Evolutionary conservation across 306 rosid genomes (phyloP).

Genomic region (Rubus parviflorus): DNA sequence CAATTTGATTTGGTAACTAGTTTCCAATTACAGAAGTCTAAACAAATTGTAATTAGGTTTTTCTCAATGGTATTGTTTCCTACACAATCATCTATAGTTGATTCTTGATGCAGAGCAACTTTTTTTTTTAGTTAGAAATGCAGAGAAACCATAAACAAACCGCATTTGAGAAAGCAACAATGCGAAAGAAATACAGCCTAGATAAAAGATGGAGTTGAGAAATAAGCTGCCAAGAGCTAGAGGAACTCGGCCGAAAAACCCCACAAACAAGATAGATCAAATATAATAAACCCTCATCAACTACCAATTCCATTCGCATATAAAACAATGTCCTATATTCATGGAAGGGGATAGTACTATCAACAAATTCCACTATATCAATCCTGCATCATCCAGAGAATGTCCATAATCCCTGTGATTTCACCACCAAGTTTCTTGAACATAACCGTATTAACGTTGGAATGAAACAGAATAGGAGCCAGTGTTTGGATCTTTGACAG

Average conservation of each 20-base stretch:
- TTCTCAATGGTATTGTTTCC: background rate
- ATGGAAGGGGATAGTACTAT: slow-evolving; percentile 1
- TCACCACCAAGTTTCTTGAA: slow-evolving; percentile 1
- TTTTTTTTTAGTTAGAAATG: background rate
- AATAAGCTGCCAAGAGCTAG: background rate
- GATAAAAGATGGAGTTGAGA: background rate
- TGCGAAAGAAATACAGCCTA: background rate
- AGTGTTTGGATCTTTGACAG: slow-evolving; percentile 88
- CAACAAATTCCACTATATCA: slow-evolving; percentile 1
- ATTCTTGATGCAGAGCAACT: background rate
- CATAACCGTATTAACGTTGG: slow-evolving; percentile 45
- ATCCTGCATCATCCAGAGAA: background rate
- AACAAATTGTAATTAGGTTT: too few species aligned
- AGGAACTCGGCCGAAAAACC: background rate
- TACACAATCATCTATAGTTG: background rate
- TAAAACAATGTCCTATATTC: background rate
- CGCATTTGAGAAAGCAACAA: background rate
- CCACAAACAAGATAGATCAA: background rate
- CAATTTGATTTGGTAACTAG: background rate
- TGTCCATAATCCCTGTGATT: background rate
- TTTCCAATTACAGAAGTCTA: background rate
- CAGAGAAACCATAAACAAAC: background rate
- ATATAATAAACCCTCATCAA: slow-evolving; percentile 1
- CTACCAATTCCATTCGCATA: background rate
- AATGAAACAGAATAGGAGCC: slow-evolving; percentile 86